Base-by-base conservation (phyloP, 306 rosid species). In the Inga laurina region DNA sequence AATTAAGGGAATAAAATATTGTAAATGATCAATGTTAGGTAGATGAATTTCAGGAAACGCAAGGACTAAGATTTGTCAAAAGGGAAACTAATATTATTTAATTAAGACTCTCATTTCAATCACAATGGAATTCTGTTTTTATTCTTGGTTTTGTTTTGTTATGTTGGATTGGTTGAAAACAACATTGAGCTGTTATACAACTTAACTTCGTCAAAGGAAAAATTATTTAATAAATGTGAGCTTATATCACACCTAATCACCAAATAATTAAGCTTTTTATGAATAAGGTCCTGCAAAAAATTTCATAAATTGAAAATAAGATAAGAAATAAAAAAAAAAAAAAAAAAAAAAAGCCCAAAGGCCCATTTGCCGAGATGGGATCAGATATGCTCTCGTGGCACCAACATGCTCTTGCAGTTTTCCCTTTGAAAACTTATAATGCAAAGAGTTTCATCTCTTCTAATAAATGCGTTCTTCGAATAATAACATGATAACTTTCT, bases 151-250 rank as follows among this genome's bases (percentile, higher is more conserved):
- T 83, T 34, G 81, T 35, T 80, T 56, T 68, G 56, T 75, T 30
- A 75, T 67, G 77, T 68, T 67, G 51, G 84, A 45, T 45, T 34
- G 74, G 74, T 75, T 73, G 74, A 73, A 34, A 61, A 32, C 74
- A 45, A 34, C 24, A 46, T 46, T 30, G 32, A 43, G 59, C 21
- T 57, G 57, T 54, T 57, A 76, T 21, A 4, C n/a, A 72, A 43
- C 43, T 24, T 21, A 39, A 69, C 57, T 69, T 24, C 56, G 76
- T 56, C 69, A 80, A 80, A 70, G 1, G 11, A 2, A 21, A 44
- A 57, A 72, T 18, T 51, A 79, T 37, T 79, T 52, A 69, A 51
- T 44, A 79, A 51, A 7, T 54, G 21, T 57, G 12, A 54, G 30
- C 44, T 24, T 52, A 15, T 13, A 10, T 14, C 70, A 54, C 64